Conservation (phyloP, 495 filamentous ascomycete genomes). For the Delitschia confertaspora region DNA sequence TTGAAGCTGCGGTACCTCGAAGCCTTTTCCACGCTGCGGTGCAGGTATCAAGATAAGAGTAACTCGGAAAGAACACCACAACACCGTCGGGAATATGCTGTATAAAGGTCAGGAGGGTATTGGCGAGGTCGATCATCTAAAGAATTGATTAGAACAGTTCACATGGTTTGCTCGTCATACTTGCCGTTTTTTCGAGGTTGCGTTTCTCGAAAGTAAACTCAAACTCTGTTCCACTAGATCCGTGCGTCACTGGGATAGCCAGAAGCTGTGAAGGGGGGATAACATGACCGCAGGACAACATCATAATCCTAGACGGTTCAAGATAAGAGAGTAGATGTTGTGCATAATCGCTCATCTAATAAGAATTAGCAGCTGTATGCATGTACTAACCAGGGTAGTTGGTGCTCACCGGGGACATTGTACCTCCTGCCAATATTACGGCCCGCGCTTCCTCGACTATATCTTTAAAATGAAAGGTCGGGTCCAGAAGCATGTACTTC, state of each 20-base stretch:
- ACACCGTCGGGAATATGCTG: slow-evolving; percentile 76
- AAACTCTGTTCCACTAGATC: slow-evolving; percentile 53
- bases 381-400: not conserved
- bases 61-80: slow-evolving; percentile 95
- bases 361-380: slow-evolving; percentile 15
- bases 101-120: slow-evolving; percentile 61
- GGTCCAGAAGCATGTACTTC: slow-evolving; percentile 88
- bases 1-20: slow-evolving; percentile 24
- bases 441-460: slow-evolving; percentile 80
- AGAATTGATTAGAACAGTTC: not conserved
- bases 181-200: slow-evolving; percentile 47
- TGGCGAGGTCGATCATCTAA: slow-evolving; percentile 66
- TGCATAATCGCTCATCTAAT: slow-evolving; percentile 73
- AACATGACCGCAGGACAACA: slow-evolving; percentile 89
- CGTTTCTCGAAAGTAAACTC: slow-evolving; percentile 83
- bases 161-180: not conserved
- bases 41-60: slow-evolving; percentile 75
- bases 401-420: slow-evolving; percentile 73
- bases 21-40: slow-evolving; percentile 53
- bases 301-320: slow-evolving; percentile 53
- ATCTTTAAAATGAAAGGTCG: slow-evolving; percentile 80
- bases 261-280: slow-evolving; percentile 75
- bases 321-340: slow-evolving; percentile 77
- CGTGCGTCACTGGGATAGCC: slow-evolving; percentile 54
- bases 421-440: slow-evolving; percentile 87